Base-by-base conservation (phyloP, 2,329 filamentous ascomycete species). In the Fusarium succisae region DNA sequence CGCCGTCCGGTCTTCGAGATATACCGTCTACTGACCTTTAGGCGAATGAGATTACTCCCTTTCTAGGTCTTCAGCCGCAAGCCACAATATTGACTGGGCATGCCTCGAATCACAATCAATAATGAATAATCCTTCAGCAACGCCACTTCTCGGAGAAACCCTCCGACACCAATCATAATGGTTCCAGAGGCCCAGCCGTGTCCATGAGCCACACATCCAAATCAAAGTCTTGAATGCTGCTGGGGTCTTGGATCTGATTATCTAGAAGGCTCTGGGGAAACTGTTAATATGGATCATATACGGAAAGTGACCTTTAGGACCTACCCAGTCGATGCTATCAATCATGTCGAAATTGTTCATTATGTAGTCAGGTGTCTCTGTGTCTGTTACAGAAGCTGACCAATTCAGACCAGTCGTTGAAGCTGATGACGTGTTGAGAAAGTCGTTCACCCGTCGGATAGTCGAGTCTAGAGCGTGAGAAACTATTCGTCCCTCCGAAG, bases 311-410 rank as follows among this genome's bases (percentile, higher is more conserved):
- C 2, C 4, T 35, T 2, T 0, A 8, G 3, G 20, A 38, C 43
- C 2, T 73, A 79, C 77, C 77, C 77, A 79, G 20, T 79, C 74
- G 28, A 78, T 66, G 12, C 6, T 43, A 3, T 76, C 77, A 1
- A 68, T 63, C 5, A 67, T 58, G 5, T 74, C 59, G 5, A 61
- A 26, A 11, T 44, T 44, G 5, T 53, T 30, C 2, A 20, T 13
- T 8, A 50, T 6, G 9, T 10, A 57, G 0, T 18, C n/a, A 0
- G 50, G 11, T 1, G 44, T 22, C 6, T 18, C 17, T 2, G 6
- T 20, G 20, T 1, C 13, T 22, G 2, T 3, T 14, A 13, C 2
- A 26, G 18, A 26, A 11, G 39, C 37, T 6, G 28, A 15, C 32
- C 28, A 47, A 2, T 22, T 0, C 6, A 39, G 24, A 1, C 20